Conservation (phyloP, 768 basidiomycete species). For the Amanita inopinata region DNA sequence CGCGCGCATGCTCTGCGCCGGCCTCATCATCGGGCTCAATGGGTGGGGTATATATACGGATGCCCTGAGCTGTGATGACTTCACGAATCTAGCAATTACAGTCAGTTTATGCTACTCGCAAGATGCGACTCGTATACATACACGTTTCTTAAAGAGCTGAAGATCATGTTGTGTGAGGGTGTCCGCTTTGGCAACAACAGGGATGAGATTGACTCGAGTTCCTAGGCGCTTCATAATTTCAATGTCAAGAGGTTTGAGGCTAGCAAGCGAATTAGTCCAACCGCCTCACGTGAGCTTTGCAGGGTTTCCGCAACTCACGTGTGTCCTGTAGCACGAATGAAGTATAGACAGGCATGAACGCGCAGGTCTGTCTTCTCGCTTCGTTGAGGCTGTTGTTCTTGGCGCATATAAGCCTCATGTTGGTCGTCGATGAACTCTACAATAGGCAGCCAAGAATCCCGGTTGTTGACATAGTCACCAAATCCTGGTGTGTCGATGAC, state of each 20-base stretch:
- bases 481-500: conserved; percentile 99
- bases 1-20: conserved; percentile 73
- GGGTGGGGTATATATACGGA: conserved; percentile 91
- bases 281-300: too few species aligned
- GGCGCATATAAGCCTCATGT: conserved; percentile 92
- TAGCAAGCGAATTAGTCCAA: conserved; percentile 22
- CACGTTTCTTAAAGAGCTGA: conserved; percentile 84
- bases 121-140: conserved; percentile 28
- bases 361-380: conserved; percentile 90
- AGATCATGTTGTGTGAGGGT: conserved; percentile 94
- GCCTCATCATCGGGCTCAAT: conserved; percentile 81
- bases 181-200: conserved; percentile 95
- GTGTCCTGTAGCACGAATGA: conserved; percentile 92
- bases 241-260: conserved; percentile 94
- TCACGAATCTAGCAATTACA: conserved; percentile 59
- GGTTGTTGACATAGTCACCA: conserved; percentile 99
- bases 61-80: conserved; percentile 83
- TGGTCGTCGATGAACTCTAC: conserved; percentile 98
- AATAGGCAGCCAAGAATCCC: conserved; percentile 96
- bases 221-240: conserved; percentile 99
- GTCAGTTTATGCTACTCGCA: conserved; percentile 8
- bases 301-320: conserved; percentile 49
- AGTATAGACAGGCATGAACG: conserved; percentile 95
- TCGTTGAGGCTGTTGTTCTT: conserved; percentile 98
- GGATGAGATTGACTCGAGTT: conserved; percentile 95